Evolutionary conservation across 2,329 filamentous ascomycete genomes (phyloP), one percentile per base, ranked within the genome.

Genomic region (Aureobasidium sp.): DNA sequence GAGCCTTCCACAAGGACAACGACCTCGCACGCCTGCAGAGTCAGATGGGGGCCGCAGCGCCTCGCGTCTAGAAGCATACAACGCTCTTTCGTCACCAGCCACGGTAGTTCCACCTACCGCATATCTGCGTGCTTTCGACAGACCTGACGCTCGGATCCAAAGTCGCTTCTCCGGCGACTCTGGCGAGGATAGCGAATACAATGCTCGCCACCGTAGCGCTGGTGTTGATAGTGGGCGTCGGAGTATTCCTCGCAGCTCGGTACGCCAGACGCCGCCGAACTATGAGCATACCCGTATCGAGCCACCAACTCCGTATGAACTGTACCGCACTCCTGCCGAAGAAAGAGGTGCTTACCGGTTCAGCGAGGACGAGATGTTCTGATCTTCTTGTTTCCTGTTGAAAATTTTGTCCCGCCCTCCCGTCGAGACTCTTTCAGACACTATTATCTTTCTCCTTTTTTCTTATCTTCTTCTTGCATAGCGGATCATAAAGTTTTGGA

Each of bases 261-360:
- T 49, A 1, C 35, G 45, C 35, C 57, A 60, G n/a, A 58, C 54
- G 11, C 54, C 54, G 22, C 54, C 54, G 19, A 37, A 27, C 19
- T 48, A 48, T 19, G 54, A 58, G 3, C 33, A 37, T 14, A 31
- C 1, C 3, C 17, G 27, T 35, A 66, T 66, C 12, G 63, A 66
- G n/a, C 45, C 61, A n/a, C 63, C 63, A 39, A 68, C 68, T 45
- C 68, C 69, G 5, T 65, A 69, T 31, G 67, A 70, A 31, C 64
- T 58, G n/a, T 70, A 70, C 52, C 62, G 58, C 37, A 71, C 70
- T 9, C 70, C 70, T 5, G 49, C 56, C 12, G 70, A 72, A 62
- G 69, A 69, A 62, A 62, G 64, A n/a, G 67, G 63, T 22, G 64
- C 63, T 35, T 62, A 68, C 27, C 65, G 62, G 3, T 56, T 62